These are phyloP conservation scores for Gautieria morchelliformis DNA, from an alignment of 768 basidiomycete species.

Conservation along the genomic window DNA sequence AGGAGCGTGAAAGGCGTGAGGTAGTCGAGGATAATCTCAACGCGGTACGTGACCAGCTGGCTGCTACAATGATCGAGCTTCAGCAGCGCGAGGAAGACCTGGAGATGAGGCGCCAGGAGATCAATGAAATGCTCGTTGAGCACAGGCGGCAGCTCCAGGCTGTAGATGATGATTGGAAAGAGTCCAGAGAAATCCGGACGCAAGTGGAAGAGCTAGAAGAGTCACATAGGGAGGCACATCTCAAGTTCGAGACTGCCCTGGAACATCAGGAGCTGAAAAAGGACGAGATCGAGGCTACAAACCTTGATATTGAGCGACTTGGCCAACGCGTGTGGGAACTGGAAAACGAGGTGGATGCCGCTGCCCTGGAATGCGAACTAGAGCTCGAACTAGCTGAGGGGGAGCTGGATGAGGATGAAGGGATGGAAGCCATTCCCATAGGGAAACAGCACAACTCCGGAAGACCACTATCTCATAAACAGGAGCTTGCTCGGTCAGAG, in stretches of 20 bases:
- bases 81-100: conserved; percentile 84
- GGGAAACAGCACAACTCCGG: not conserved
- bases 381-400: conserved; percentile 28
- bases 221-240: conserved; percentile 56
- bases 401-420: conserved; percentile 13
- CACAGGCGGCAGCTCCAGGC: conserved; percentile 62
- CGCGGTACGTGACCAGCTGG: conserved; percentile 62
- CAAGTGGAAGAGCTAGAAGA: conserved; percentile 69
- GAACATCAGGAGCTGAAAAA: conserved; percentile 79
- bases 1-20: conserved; percentile 66
- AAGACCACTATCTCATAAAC: not conserved
- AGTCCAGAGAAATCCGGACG: conserved; percentile 65
- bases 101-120: conserved; percentile 66
- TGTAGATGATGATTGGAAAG: conserved; percentile 80
- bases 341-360: conserved; percentile 47
- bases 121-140: conserved; percentile 68
- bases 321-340: conserved; percentile 70
- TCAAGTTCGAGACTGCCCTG: conserved; percentile 66
- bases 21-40: conserved; percentile 75
- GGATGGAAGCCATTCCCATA: conserved; percentile 2
- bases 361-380: conserved; percentile 19
- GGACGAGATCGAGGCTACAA: conserved; percentile 60
- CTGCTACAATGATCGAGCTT: conserved; percentile 71
- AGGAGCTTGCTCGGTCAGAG: no score
- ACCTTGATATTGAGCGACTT: conserved; percentile 70